A percentile compares a stretch with the other conserved stretches of the same genome.
Conservation (phyloP, 768 basidiomycete species). For the Leccinum longicurvipes region DNA sequence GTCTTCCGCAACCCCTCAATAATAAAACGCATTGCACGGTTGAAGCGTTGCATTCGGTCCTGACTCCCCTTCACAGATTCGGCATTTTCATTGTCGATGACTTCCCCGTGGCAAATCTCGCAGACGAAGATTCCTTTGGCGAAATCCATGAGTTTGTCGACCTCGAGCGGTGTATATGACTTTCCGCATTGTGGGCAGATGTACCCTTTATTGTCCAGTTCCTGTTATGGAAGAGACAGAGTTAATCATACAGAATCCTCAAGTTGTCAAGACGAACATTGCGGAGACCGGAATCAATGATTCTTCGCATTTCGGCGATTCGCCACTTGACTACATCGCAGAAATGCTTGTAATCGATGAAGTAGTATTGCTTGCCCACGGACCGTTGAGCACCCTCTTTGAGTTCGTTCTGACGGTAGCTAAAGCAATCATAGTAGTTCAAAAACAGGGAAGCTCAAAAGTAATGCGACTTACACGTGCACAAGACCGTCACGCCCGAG, state of each 20-base stretch:
- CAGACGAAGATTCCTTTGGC: conserved; percentile 66
- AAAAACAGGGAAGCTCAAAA: conserved; percentile 1
- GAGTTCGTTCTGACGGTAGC: conserved; percentile 88
- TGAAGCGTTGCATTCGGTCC: conserved; percentile 95
- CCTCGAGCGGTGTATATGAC: conserved; percentile 83
- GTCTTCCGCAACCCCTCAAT: conserved; percentile 85
- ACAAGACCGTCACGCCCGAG: conserved; percentile 77
- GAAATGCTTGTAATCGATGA: conserved; percentile 92
- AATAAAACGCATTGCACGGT: conserved; percentile 84
- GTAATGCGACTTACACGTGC: conserved; percentile 54
- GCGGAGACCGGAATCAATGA: conserved; percentile 85
- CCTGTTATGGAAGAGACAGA: conserved; percentile 43
- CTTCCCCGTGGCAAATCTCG: conserved; percentile 82
- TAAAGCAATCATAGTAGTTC: conserved; percentile 28
- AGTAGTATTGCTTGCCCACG: conserved; percentile 90
- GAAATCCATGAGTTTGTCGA: conserved; percentile 78
- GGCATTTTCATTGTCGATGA: conserved; percentile 88
- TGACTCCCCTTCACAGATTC: conserved; percentile 82
- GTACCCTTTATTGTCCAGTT: conserved; percentile 97
- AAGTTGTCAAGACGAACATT: conserved; percentile 53
- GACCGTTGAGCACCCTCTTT: conserved; percentile 87
- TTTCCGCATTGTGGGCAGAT: conserved; percentile 87
- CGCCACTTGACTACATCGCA: conserved; percentile 99
- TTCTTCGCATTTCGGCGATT: conserved; percentile 85
- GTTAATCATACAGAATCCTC: not conserved